Evolutionary conservation across 2,329 filamentous ascomycete genomes (phyloP).

Genomic region (Aspergillus terreus): DNA sequence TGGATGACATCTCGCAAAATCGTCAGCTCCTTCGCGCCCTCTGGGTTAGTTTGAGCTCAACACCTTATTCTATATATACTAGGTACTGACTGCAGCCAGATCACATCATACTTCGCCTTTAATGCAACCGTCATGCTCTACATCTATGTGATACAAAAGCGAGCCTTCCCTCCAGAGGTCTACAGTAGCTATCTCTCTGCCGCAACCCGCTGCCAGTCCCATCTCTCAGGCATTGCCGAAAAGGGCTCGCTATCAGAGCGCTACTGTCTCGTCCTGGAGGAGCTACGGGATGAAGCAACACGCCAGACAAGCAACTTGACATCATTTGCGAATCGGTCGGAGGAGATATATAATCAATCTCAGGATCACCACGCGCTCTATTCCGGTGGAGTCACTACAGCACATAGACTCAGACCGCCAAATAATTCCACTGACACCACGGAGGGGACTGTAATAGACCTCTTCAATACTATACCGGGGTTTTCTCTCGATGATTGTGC

Average conservation of each 20-base stretch:
- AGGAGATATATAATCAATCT: too few relatives aligned
- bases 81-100: slow-evolving; percentile 16
- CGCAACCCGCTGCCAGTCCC: slow-evolving; percentile 16
- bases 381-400: too few relatives aligned
- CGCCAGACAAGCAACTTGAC: not conserved
- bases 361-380: too few relatives aligned
- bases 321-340: too few relatives aligned
- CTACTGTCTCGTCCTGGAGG: slow-evolving; percentile 19
- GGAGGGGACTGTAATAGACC: too few relatives aligned
- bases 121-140: slow-evolving; percentile 17
- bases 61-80: too few relatives aligned
- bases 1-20: not conserved
- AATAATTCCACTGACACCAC: too few relatives aligned
- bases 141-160: slow-evolving; percentile 18
- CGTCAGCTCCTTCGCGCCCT: not conserved
- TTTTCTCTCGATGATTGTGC: slow-evolving; percentile 14
- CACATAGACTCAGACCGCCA: too few relatives aligned
- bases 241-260: slow-evolving; percentile 17
- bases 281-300: not conserved
- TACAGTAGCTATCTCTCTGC: slow-evolving; percentile 15
- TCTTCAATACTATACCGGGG: not conserved
- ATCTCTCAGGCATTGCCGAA: slow-evolving; percentile 16
- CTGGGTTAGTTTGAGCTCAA: not conserved
- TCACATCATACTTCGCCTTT: slow-evolving; percentile 19
- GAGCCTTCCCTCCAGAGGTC: slow-evolving; percentile 5